Percentiles rank a stretch among this genome's conserved stretches.
Conservation (phyloP, 2,329 filamentous ascomycete genomes). For the Cladophialophora bantiana region DNA sequence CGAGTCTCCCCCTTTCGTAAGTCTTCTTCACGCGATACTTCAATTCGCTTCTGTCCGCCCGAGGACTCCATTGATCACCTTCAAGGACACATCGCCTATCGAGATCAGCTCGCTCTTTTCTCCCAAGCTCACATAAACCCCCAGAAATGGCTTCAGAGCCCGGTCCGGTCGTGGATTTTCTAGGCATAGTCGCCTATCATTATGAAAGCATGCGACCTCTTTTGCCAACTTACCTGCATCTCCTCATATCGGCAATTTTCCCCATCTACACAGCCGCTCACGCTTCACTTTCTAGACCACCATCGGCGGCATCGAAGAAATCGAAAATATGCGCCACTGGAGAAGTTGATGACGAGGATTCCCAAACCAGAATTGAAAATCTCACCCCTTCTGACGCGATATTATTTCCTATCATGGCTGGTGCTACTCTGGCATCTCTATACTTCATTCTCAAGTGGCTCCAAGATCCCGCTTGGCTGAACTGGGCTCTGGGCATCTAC, state of each 20-base stretch:
- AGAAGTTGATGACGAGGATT: slow-evolving; percentile 62
- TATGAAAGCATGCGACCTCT: slow-evolving; percentile 49
- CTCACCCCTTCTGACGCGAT: slow-evolving; percentile 80
- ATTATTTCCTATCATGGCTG: slow-evolving; percentile 81
- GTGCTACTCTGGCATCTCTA: slow-evolving; percentile 72
- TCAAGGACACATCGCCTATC: not conserved
- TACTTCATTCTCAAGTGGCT: slow-evolving; percentile 92
- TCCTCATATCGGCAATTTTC: slow-evolving; percentile 73
- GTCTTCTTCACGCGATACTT: not conserved
- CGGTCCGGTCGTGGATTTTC: slow-evolving; percentile 30
- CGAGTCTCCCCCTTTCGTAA: not conserved
- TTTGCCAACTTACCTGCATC: slow-evolving; percentile 64
- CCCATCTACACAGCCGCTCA: slow-evolving; percentile 87
- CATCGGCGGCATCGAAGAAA: slow-evolving; percentile 72
- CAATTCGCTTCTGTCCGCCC: not conserved
- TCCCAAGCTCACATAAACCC: not conserved
- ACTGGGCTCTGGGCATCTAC: slow-evolving; percentile 82
- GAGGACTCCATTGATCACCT: too few species aligned
- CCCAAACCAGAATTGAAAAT: slow-evolving; percentile 67
- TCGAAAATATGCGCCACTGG: slow-evolving; percentile 49
- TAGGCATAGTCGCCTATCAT: slow-evolving; percentile 38
- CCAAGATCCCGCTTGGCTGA: slow-evolving; percentile 79
- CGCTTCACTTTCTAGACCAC: slow-evolving; percentile 81
- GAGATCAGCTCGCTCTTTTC: not conserved
- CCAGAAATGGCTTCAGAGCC: slow-evolving; percentile 24